These are phyloP conservation scores for Colletotrichum spaethianum DNA, from an alignment of 2,329 filamentous ascomycete species.

Conservation along the genomic window DNA sequence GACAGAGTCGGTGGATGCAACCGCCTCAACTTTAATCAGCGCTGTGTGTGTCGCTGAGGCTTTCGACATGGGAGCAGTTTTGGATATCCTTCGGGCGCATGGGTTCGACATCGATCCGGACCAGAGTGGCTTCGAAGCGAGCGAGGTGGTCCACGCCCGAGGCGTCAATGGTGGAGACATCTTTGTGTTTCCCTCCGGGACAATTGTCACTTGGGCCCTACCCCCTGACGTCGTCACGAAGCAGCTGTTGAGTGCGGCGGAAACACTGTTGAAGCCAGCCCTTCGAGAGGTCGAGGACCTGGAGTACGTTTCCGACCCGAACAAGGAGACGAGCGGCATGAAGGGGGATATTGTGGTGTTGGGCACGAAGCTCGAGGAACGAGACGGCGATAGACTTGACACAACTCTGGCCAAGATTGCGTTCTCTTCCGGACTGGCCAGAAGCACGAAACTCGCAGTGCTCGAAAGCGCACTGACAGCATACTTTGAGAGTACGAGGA, in stretches of 20 bases:
- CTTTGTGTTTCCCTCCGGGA: conserved; percentile 96
- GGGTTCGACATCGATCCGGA: conserved; percentile 75
- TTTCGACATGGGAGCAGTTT: conserved; percentile 74
- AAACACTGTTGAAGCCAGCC: conserved; percentile 77
- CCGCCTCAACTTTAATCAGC: conserved; percentile 63
- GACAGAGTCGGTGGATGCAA: conserved; percentile 48
- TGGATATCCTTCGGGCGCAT: conserved; percentile 69
- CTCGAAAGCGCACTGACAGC: conserved; percentile 85
- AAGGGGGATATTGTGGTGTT: conserved; percentile 91
- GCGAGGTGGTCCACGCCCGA: conserved; percentile 75
- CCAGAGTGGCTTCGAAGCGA: conserved; percentile 70
- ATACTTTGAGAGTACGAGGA: conserved; percentile 89
- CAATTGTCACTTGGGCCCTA: conserved; percentile 92
- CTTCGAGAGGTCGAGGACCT: conserved; percentile 89
- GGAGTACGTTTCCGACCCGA: conserved; percentile 84
- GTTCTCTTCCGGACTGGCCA: conserved; percentile 93
- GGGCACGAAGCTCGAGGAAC: conserved; percentile 76
- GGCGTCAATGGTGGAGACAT: conserved; percentile 82
- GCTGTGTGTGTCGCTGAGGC: conserved; percentile 75
- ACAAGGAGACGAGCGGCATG: conserved; percentile 81
- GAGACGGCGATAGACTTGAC: conserved; percentile 63
- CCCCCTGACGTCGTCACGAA: conserved; percentile 82
- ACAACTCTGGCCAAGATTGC: conserved; percentile 92
- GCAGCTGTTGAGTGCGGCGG: conserved; percentile 82
- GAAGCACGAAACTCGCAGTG: conserved; percentile 93